Evolutionary conservation across 1,284 basidiomycete genomes (phyloP).

Genomic region (Austroboletus niveus): DNA sequence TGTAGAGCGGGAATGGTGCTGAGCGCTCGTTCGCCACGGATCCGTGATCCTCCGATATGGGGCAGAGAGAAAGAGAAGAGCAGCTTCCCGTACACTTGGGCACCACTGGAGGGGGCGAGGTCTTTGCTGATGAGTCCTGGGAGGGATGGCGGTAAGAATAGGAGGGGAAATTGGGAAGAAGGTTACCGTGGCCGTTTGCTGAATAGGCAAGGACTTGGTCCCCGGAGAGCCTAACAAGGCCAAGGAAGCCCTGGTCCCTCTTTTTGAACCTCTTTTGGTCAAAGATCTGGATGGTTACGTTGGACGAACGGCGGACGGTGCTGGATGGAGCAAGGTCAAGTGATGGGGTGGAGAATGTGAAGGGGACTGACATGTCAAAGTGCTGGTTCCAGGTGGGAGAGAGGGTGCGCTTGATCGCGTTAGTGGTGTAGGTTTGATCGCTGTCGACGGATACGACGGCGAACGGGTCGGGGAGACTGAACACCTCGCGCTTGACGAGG

Average conservation of each 20-base stretch:
- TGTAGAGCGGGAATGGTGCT: conserved; percentile 13
- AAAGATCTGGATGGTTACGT: conserved; percentile 95
- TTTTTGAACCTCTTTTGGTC: conserved; percentile 98
- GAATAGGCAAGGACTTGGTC: conserved; percentile 27
- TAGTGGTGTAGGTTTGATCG: conserved; percentile 92
- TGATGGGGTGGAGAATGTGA: not conserved
- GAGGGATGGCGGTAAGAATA: conserved; percentile 8
- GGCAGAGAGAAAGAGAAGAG: conserved; percentile 34
- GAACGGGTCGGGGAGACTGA: conserved; percentile 93
- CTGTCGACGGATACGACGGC: conserved; percentile 95
- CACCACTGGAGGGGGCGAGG: conserved; percentile 23
- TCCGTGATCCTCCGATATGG: conserved; percentile 21
- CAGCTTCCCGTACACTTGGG: conserved; percentile 34
- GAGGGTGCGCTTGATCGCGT: conserved; percentile 79
- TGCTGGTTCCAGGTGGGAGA: conserved; percentile 94
- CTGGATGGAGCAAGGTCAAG: conserved; percentile 39
- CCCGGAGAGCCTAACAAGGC: conserved; percentile 30
- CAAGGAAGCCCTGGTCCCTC: conserved; percentile 84
- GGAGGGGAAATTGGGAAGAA: not conserved
- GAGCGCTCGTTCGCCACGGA: conserved; percentile 17
- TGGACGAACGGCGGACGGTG: conserved; percentile 84
- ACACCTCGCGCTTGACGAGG: conserved; percentile 87
- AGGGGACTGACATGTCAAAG: conserved; percentile 77
- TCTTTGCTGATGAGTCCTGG: conserved; percentile 33
- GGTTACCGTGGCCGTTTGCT: conserved; percentile 28